Conservation (phyloP, 2,329 filamentous ascomycete genomes). For the Colletotrichum kahawae region DNA sequence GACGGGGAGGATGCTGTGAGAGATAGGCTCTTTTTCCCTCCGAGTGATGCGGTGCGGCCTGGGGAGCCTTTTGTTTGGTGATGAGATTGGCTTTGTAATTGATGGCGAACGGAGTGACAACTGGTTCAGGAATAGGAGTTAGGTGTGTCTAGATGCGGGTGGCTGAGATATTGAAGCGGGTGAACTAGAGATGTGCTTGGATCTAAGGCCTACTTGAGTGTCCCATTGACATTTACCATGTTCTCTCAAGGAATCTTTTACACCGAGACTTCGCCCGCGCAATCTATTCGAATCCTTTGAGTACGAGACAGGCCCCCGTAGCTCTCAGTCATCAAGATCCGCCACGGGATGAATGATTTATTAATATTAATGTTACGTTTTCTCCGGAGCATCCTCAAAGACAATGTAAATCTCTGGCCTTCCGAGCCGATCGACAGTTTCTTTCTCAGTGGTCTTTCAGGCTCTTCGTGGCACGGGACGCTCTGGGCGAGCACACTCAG, state of each 20-base stretch:
- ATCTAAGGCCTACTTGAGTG: neutral
- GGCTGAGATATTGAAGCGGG: neutral
- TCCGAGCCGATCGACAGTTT: neutral
- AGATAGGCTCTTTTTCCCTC: neutral
- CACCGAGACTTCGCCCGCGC: neutral
- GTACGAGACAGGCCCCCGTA: rapidly evolving
- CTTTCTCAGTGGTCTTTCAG: neutral
- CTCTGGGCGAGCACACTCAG: rapidly evolving
- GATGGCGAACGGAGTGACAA: neutral
- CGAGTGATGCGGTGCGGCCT: neutral
- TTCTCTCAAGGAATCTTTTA: rapidly evolving
- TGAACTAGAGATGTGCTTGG: neutral
- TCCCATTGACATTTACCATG: neutral
- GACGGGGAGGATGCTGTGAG: neutral
- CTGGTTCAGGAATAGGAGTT: neutral
- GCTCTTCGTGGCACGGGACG: neutral
- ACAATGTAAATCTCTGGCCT: neutral
- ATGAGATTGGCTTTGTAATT: neutral
- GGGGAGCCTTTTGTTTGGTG: neutral
- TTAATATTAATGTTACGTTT: neutral
- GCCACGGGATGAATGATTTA: rapidly evolving
- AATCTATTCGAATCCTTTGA: neutral
- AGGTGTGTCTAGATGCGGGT: neutral
- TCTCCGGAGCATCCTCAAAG: rapidly evolving
- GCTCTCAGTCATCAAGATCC: neutral